Evolutionary conservation across 805 yeast species (phyloP).

Genomic region (Wickerhamomyces subpelliculosus): DNA sequence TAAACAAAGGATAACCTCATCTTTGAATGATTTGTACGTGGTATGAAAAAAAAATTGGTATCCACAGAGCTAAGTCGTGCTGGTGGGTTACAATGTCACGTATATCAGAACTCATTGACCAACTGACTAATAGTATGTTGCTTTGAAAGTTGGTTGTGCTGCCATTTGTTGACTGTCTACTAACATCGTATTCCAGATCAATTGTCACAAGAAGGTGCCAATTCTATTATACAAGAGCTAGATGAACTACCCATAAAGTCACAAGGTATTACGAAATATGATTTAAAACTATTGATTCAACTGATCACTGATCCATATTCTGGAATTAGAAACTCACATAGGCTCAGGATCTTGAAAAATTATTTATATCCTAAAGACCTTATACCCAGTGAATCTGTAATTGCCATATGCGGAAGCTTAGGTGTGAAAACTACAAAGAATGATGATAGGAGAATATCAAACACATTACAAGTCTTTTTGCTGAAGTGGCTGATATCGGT

Average conservation of each 20-base stretch:
- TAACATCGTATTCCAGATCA: not conserved
- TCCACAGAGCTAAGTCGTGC: too few species aligned
- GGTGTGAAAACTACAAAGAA: constrained; percentile 22
- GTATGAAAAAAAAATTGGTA: too few species aligned
- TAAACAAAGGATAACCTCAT: too few species aligned
- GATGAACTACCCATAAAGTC: constrained; percentile 1
- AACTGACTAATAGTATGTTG: not conserved
- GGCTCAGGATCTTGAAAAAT: constrained; percentile 17
- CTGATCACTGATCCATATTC: constrained; percentile 6
- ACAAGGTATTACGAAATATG: constrained; percentile 5
- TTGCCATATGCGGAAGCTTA: constrained; percentile 22
- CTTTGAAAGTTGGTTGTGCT: not conserved
- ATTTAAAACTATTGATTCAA: constrained; percentile 6
- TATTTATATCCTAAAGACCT: constrained; percentile 23
- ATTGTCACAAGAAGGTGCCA: not conserved
- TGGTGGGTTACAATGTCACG: too few species aligned
- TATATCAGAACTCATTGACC: not conserved
- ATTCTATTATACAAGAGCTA: not conserved
- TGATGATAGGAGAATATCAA: constrained; percentile 14
- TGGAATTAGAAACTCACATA: not conserved
- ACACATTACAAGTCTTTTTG: constrained; percentile 20
- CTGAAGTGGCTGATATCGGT: constrained; percentile 30
- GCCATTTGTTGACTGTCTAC: not conserved
- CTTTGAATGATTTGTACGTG: too few species aligned
- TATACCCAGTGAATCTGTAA: constrained; percentile 19